phyloP scores from a whole-genome alignment of 1,284 basidiomycete species.

The Apiotrichum siamense region DNA sequence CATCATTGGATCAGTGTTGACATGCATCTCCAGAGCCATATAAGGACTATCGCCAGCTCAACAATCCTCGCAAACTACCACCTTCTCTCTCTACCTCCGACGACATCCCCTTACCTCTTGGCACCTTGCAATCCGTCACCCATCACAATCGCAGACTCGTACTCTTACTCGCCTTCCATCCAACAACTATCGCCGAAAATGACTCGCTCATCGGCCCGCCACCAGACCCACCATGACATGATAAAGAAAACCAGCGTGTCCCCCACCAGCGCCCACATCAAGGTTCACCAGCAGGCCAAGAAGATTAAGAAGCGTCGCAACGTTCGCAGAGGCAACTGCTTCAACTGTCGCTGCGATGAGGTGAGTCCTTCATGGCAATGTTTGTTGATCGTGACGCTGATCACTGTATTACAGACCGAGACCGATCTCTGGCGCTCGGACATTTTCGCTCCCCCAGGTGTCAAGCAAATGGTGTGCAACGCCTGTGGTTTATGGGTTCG shows the following conservation, averaged over 20 bases:
- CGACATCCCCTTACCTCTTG: too few relatives aligned
- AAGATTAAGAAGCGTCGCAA: constrained; percentile 9
- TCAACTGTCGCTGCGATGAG: constrained; percentile 11
- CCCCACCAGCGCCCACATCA: not conserved
- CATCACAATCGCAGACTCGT: too few relatives aligned
- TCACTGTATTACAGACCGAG: constrained; percentile 3
- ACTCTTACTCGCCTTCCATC: too few relatives aligned
- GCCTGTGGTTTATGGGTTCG: constrained; percentile 20
- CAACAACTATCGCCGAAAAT: too few relatives aligned
- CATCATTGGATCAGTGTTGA: too few relatives aligned
- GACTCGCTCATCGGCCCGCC: too few relatives aligned
- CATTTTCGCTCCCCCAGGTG: not conserved
- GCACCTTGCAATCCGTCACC: too few relatives aligned
- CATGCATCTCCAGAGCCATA: too few relatives aligned
- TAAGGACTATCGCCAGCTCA: too few relatives aligned
- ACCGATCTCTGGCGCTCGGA: constrained; percentile 16
- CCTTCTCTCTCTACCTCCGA: too few relatives aligned
- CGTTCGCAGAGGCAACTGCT: constrained; percentile 7
- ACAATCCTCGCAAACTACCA: too few relatives aligned
- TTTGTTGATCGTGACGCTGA: not conserved
- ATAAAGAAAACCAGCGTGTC: not conserved
- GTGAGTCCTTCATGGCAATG: not conserved
- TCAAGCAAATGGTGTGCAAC: constrained; percentile 14
- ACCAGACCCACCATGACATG: too few relatives aligned
- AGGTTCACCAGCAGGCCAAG: not conserved